Conservation (phyloP, 192 early-diverging fungal species). For the Neocallimastix lanati region DNA sequence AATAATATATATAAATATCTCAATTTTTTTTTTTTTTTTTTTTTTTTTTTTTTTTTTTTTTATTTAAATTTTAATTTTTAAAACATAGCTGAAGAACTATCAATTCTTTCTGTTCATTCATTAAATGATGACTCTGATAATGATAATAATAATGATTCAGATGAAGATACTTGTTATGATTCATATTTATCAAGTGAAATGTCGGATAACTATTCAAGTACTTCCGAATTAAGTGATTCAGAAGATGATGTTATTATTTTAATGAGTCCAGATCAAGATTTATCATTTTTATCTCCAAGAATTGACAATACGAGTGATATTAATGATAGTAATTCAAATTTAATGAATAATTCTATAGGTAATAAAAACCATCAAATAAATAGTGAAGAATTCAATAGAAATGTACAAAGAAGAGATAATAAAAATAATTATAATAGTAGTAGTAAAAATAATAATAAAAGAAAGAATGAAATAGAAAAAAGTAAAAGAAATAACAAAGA, state of each 20-base stretch:
- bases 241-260: background rate
- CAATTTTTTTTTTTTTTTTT: too few species aligned
- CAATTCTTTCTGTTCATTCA: too few species aligned
- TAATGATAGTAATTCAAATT: too few species aligned
- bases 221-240: background rate
- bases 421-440: too few species aligned
- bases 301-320: background rate
- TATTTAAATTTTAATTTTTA: too few species aligned
- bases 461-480: too few species aligned
- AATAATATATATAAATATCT: too few species aligned
- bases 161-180: background rate
- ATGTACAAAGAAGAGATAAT: background rate
- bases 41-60: too few species aligned
- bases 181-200: background rate
- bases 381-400: background rate
- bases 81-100: too few species aligned
- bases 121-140: too few species aligned
- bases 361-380: background rate
- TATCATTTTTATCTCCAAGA: background rate
- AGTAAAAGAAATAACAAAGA: too few species aligned
- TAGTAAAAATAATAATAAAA: too few species aligned
- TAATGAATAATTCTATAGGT: background rate
- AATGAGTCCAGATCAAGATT: background rate
- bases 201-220: background rate
- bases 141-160: background rate